These are phyloP conservation scores for Aspergillus ruber DNA, from an alignment of 2,329 filamentous ascomycete genomes.

Conservation along the genomic window DNA sequence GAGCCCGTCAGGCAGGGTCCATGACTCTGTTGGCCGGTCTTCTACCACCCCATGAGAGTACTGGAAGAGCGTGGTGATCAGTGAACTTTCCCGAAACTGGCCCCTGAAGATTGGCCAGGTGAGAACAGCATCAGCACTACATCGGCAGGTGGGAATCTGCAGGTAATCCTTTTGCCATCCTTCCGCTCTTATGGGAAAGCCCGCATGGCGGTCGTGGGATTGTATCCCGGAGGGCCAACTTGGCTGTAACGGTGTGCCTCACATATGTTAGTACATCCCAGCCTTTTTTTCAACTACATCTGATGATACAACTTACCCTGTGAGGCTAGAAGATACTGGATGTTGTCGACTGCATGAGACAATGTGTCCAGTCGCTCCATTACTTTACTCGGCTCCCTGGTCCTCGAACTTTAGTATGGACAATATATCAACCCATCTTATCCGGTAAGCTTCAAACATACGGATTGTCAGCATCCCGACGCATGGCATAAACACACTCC, in stretches of 20 bases:
- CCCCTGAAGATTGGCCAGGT: slow-evolving; percentile 21
- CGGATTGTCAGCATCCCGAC: slow-evolving; percentile 1
- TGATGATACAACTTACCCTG: not conserved
- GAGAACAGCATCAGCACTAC: slow-evolving; percentile 20
- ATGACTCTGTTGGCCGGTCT: not conserved
- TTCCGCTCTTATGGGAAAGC: slow-evolving; percentile 1
- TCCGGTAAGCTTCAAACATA: slow-evolving; percentile 4
- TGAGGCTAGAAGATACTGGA: not conserved
- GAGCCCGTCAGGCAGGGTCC: slow-evolving; percentile 6
- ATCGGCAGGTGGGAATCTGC: slow-evolving; percentile 19
- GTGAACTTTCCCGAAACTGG: slow-evolving; percentile 10
- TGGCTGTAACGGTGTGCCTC: not conserved
- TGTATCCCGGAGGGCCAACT: not conserved
- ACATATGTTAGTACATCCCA: not conserved
- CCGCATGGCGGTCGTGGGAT: slow-evolving; percentile 1
- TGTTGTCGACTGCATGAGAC: slow-evolving; percentile 2
- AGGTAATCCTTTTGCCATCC: slow-evolving; percentile 12
- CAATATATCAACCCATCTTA: too few relatives aligned
- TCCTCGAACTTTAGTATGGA: slow-evolving; percentile 1
- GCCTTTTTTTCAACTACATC: too few relatives aligned
- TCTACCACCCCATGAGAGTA: slow-evolving; percentile 6
- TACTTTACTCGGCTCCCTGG: slow-evolving; percentile 9
- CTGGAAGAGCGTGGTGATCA: slow-evolving; percentile 14
- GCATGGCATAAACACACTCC: slow-evolving; percentile 16
- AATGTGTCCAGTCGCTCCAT: slow-evolving; percentile 12